Evolutionary conservation across 108 stramenopile genomes (phyloP), one percentile per base, ranked within the genome.

Genomic region (Cyclotella sp.): DNA sequence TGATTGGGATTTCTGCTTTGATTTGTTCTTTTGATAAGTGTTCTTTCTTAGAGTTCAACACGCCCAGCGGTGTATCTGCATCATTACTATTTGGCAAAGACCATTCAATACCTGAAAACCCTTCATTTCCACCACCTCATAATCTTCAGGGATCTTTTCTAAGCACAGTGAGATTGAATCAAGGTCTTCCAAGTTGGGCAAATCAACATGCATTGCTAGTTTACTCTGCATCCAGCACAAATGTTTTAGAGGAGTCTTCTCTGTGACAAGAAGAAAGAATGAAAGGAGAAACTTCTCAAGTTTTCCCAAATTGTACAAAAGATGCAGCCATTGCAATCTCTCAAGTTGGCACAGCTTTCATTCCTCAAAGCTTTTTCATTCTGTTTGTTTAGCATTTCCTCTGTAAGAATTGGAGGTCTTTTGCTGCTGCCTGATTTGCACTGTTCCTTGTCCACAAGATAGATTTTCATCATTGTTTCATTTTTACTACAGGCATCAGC

Each of bases 201-300:
- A 60, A 14, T 28, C 15, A 43, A 44, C 27, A 18, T 60, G 42
- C 1, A 9, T 6, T 1, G 58, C 58, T 4, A 72, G 14, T 19
- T 45, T 59, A 18, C 71, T 72, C 11, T 58, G 58, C 71, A 72
- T 72, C 71, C 71, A 72, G 2, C 27, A 5, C 39, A 72, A 22
- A 26, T 60, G 41, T 28, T 60, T 72, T 24, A 26, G 15, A 11
- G 58, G 57, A 3, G 13, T 0, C 9, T 72, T 24, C 22, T 40
- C 16, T 0, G 58, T 61, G 6, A 45, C 42, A 24, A 72, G 58
- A 1, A 72, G 41, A 22, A 60, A 72, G 43, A 60, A 61, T 3
- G 71, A 59, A 7, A 72, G 26, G 21, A 61, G 11, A 59, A 40
- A 59, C 22, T 71, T 71, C 9, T 59, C 16, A 12, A 72, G 41